Conservation (phyloP, 2,329 filamentous ascomycete genomes). For the Pochonia chlamydosporia region DNA sequence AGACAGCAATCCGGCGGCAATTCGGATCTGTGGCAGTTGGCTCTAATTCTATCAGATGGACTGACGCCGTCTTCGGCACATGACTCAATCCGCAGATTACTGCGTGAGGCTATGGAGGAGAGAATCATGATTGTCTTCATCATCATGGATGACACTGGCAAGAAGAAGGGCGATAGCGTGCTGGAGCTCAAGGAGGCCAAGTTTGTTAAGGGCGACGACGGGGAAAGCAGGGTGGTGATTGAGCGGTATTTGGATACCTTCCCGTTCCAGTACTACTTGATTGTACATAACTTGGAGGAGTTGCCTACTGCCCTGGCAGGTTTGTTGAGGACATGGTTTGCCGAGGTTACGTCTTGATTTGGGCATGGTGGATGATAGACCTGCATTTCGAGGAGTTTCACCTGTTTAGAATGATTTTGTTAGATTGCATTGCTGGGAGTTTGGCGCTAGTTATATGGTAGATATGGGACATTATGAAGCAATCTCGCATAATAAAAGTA, state of each 20-base stretch:
- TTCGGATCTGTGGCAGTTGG: slow-evolving; percentile 88
- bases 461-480: neutral
- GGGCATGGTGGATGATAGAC: neutral
- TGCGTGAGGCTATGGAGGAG: slow-evolving; percentile 85
- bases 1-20: slow-evolving; percentile 50
- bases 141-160: slow-evolving; percentile 68
- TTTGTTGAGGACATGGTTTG: slow-evolving; percentile 93
- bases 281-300: slow-evolving; percentile 88
- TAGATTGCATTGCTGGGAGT: slow-evolving; percentile 3
- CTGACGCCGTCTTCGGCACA: slow-evolving; percentile 79
- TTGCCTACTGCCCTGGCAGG: slow-evolving; percentile 83
- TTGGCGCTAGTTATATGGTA: neutral
- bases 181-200: slow-evolving; percentile 82
- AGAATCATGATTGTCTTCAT: slow-evolving; percentile 98
- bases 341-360: slow-evolving; percentile 50
- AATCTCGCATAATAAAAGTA: no score
- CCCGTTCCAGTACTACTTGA: slow-evolving; percentile 94
- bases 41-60: slow-evolving; percentile 89
- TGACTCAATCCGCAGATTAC: slow-evolving; percentile 71
- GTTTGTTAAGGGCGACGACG: slow-evolving; percentile 60
- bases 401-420: neutral
- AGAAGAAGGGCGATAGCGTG: slow-evolving; percentile 58
- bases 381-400: neutral
- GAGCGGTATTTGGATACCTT: slow-evolving; percentile 92
- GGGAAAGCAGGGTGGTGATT: slow-evolving; percentile 67